Evolutionary conservation across 1,139 yeast species (phyloP).

Genomic region (Candida sanyaensis): DNA sequence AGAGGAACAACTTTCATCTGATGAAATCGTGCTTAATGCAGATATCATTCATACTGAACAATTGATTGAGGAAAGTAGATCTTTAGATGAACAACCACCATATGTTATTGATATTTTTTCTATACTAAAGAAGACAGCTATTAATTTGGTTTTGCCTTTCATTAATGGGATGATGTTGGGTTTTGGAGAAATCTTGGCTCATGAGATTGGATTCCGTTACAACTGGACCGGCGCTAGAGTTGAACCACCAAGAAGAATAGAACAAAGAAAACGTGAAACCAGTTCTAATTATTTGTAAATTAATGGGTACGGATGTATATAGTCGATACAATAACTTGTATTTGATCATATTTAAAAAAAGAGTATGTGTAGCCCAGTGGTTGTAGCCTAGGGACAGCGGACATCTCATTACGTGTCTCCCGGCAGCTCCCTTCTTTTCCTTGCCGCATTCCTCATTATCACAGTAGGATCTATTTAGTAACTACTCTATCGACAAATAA

Average conservation of each 20-base stretch:
- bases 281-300: slow-evolving; percentile 20
- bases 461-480: neutral
- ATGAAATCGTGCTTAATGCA: slow-evolving; percentile 50
- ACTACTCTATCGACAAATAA: slow-evolving; percentile 28
- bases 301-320: slow-evolving; percentile 8
- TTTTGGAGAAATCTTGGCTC: slow-evolving; percentile 93
- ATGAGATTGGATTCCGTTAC: slow-evolving; percentile 82
- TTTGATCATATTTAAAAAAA: neutral
- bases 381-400: too few species aligned
- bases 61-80: slow-evolving; percentile 22
- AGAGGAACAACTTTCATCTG: slow-evolving; percentile 67
- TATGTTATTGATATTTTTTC: slow-evolving; percentile 28
- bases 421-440: too few species aligned
- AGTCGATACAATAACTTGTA: slow-evolving; percentile 9
- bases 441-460: neutral
- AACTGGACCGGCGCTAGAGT: slow-evolving; percentile 80
- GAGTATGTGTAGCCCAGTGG: neutral
- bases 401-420: too few species aligned
- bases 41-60: slow-evolving; percentile 25
- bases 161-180: slow-evolving; percentile 96
- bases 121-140: slow-evolving; percentile 53
- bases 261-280: slow-evolving; percentile 18
- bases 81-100: slow-evolving; percentile 15
- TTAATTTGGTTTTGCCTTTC: slow-evolving; percentile 83
- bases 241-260: slow-evolving; percentile 38